Evolutionary conservation across 345 rosid species (phyloP), one percentile per base, ranked within the genome.

Genomic region (Populus davidiana): DNA sequence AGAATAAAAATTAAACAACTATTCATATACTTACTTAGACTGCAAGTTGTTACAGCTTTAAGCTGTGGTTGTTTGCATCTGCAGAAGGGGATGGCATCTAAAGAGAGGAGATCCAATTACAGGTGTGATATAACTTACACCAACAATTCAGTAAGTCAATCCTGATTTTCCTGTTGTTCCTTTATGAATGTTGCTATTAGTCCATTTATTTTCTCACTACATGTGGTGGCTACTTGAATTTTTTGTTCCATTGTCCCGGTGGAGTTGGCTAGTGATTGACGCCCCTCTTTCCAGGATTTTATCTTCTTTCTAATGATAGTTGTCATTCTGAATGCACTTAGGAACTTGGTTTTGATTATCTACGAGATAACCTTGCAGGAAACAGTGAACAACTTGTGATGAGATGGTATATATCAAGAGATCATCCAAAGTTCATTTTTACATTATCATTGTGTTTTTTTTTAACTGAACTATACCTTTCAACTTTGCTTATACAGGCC

Each of bases 301-400:
- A 11, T 20, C 62, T 33, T 77, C 50, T 47, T 68, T 72, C 56
- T 77, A 63, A 65, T 77, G 59, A 70, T 72, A 25, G 69, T 47
- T 79, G 27, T 61, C 70, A 31, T 49, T 85, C 36, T 79, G 77
- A 63, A 81, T 85, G 67, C 78, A 43, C 50, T 79, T 84, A 94
- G 98, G 98, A 94, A 83, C 98, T 94, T 87, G 98, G 98, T 81
- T 94, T 94, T 89, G 98, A 94, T 90, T 94, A 94, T 88, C 86
- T 94, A 67, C 94, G 98, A 41, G 98, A 94, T 81, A 94, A 94
- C 85, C 97, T 94, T 81, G 90, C 98, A 70, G 86, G 88, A 79
- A 91, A 85, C 56, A 81, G 87, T 72, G 94, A 86, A 66, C 92
- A 93, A 82, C 98, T 94, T 86, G 98, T 94, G 50, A 93, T 93